A percentile compares a stretch with the other conserved stretches of the same genome.
phyloP scores from a whole-genome alignment of 2,329 filamentous ascomycete genomes.

The Diplodia scrobiculata region DNA sequence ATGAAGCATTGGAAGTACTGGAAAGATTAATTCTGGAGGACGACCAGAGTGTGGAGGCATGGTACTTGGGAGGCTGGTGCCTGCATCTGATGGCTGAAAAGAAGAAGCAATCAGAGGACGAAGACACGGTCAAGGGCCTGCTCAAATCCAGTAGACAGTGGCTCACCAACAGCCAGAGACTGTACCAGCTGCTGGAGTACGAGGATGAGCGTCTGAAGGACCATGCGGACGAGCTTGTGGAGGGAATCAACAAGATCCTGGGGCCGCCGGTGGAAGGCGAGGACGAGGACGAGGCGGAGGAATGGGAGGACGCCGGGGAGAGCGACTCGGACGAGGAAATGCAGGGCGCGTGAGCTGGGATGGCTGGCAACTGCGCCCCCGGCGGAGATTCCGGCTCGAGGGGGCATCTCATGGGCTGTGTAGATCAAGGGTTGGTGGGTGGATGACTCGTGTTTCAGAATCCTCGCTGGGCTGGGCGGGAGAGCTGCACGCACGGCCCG shows the following conservation, averaged over 20 bases:
- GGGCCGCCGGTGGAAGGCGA: conserved; percentile 49
- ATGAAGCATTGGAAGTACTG: conserved; percentile 80
- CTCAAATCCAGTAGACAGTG: conserved; percentile 78
- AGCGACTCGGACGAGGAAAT: conserved; percentile 43
- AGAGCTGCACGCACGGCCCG: conserved; percentile 27
- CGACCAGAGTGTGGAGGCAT: conserved; percentile 90
- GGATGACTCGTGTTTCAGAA: conserved; percentile 23
- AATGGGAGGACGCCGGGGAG: conserved; percentile 44
- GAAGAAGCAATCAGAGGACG: conserved; percentile 51
- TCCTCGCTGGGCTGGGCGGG: conserved; percentile 10
- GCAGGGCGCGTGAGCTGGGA: conserved; percentile 42
- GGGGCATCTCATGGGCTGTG: background rate
- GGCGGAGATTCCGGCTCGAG: background rate
- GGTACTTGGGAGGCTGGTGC: conserved; percentile 96
- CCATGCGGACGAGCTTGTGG: conserved; percentile 72
- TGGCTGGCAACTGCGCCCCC: background rate
- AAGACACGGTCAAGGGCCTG: conserved; percentile 59
- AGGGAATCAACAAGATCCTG: conserved; percentile 49
- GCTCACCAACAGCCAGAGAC: conserved; percentile 75
- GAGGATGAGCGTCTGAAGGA: conserved; percentile 78
- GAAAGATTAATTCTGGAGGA: conserved; percentile 84
- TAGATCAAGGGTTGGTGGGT: background rate
- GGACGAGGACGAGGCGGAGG: conserved; percentile 48
- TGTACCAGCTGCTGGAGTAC: conserved; percentile 80
- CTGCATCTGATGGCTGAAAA: conserved; percentile 77